A percentile compares a stretch with the other conserved stretches of the same genome.
Conservation (phyloP, 352 stramenopile genomes). For the Globisporangium alternatum region DNA sequence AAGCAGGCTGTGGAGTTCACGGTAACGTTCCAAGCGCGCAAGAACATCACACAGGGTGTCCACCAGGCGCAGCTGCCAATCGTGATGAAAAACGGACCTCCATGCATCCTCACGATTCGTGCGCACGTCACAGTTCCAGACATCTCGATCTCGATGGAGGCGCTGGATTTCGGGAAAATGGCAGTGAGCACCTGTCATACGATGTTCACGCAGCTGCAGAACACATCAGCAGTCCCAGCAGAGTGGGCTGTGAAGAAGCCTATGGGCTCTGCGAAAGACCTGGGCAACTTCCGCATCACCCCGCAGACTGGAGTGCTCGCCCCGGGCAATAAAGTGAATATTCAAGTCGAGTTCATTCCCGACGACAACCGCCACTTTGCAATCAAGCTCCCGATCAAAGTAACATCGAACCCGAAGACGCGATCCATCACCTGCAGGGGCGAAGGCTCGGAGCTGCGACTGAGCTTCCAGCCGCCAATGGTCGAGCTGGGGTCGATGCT, state of each 20-base stretch:
- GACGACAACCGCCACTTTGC: constrained; percentile 72
- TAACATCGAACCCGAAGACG: constrained; percentile 76
- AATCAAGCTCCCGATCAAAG: constrained; percentile 88
- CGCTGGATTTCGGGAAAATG: constrained; percentile 90
- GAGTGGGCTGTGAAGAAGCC: constrained; percentile 92
- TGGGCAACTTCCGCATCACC: constrained; percentile 75
- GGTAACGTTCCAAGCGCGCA: constrained; percentile 89
- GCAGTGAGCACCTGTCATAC: constrained; percentile 86
- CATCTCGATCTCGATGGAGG: constrained; percentile 76
- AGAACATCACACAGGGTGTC: constrained; percentile 77
- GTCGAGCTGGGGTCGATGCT: constrained; percentile 88
- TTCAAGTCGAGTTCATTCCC: constrained; percentile 90
- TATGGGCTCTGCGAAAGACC: constrained; percentile 79
- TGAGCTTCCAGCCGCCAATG: constrained; percentile 81
- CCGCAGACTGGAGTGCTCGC: constrained; percentile 71
- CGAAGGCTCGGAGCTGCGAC: constrained; percentile 68
- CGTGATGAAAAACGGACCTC: constrained; percentile 88
- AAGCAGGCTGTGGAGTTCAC: constrained; percentile 87
- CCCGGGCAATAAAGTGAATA: constrained; percentile 76
- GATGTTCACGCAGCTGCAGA: constrained; percentile 91
- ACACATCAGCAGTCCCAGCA: constrained; percentile 80
- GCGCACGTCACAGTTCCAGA: constrained; percentile 92
- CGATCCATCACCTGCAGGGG: constrained; percentile 74
- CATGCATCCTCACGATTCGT: constrained; percentile 79
- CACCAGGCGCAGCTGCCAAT: constrained; percentile 85